A percentile compares a stretch with the other conserved stretches of the same genome.
These are phyloP conservation scores for Angomonas deanei DNA, from an alignment of 208 protist species.

Conservation along the genomic window DNA sequence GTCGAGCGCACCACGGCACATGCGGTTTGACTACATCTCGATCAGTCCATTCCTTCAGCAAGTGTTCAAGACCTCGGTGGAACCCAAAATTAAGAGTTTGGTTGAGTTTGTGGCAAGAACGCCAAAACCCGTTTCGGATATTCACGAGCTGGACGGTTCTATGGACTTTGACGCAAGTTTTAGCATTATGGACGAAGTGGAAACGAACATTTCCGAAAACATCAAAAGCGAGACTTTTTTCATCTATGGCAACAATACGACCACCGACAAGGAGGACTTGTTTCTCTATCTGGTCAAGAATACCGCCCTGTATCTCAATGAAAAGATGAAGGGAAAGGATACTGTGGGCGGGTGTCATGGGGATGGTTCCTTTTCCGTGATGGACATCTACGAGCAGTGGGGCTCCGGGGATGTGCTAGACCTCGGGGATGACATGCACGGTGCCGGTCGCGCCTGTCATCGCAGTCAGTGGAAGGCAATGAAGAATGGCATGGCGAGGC, in stretches of 20 bases:
- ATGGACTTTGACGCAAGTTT: background rate
- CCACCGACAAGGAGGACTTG: background rate
- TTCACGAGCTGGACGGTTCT: background rate
- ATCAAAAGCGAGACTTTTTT: slow-evolving; percentile 8
- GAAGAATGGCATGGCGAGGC: background rate
- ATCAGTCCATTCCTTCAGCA: background rate
- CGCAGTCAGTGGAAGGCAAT: slow-evolving; percentile 4
- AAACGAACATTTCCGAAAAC: slow-evolving; percentile 3
- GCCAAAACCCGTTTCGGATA: background rate
- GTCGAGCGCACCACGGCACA: background rate
- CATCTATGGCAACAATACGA: background rate
- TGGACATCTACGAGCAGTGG: slow-evolving; percentile 38
- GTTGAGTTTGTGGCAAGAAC: slow-evolving; percentile 1
- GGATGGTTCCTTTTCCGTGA: slow-evolving; percentile 25
- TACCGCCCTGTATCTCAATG: background rate
- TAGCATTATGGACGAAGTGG: background rate
- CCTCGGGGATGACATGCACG: slow-evolving; percentile 10
- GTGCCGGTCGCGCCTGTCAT: background rate
- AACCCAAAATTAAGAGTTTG: background rate
- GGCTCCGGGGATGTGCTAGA: slow-evolving; percentile 36
- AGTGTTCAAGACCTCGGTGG: background rate
- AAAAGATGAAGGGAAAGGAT: background rate
- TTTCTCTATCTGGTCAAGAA: background rate
- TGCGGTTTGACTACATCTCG: slow-evolving; percentile 4
- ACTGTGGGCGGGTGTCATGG: background rate